Percentiles rank a stretch among this genome's conserved stretches.
These are phyloP conservation scores for Talaromyces sp. DNA, from an alignment of 2,329 filamentous ascomycete species.

Conservation along the genomic window DNA sequence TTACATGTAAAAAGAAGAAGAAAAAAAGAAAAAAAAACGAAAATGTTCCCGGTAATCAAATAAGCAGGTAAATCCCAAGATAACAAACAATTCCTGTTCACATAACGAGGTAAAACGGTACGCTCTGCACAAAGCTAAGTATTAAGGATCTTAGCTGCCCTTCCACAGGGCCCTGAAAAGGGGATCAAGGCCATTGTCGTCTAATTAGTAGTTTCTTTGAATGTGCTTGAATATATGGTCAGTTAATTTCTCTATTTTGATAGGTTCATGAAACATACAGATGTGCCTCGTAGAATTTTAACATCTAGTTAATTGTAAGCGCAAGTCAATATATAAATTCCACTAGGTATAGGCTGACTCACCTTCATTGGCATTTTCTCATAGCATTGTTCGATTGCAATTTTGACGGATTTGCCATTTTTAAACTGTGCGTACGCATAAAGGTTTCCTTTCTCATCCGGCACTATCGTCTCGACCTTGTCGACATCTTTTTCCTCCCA, in stretches of 20 bases:
- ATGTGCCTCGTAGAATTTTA: slow-evolving; percentile 46
- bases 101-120: background rate
- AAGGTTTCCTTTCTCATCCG: slow-evolving; percentile 20
- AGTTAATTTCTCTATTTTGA: background rate
- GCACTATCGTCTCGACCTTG: slow-evolving; percentile 40
- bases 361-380: slow-evolving; percentile 40
- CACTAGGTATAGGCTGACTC: slow-evolving; percentile 9
- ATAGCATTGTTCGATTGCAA: slow-evolving; percentile 38
- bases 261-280: slow-evolving; percentile 30
- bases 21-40: background rate
- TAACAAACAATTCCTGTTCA: background rate
- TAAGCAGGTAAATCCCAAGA: background rate
- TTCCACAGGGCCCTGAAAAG: background rate
- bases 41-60: background rate
- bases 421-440: slow-evolving; percentile 30
- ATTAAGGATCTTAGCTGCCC: background rate
- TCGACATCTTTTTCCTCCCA: slow-evolving; percentile 35
- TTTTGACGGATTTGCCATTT: slow-evolving; percentile 41
- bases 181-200: background rate
- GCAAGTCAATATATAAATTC: background rate
- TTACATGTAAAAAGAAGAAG: background rate
- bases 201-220: background rate
- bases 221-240: background rate
- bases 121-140: background rate
- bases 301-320: slow-evolving; percentile 31